Percentiles rank a stretch among this genome's conserved stretches.
Evolutionary conservation across 2,329 filamentous ascomycete species (phyloP).

Genomic region (Aspergillus versicolor): DNA sequence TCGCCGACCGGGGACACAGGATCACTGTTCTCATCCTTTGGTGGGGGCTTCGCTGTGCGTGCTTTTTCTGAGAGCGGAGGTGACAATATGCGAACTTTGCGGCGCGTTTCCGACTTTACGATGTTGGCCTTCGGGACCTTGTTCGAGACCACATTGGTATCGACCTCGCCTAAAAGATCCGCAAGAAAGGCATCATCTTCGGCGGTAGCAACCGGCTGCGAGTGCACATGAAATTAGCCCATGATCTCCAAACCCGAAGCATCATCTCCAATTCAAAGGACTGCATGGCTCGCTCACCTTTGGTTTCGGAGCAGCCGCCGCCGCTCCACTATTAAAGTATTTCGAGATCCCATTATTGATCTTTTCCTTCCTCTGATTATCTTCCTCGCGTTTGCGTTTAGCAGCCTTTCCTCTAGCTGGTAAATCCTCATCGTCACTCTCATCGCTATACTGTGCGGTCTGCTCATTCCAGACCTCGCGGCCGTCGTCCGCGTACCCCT

Average conservation of each 20-base stretch:
- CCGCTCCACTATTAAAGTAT: conserved; percentile 80
- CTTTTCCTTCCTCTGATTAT: conserved; percentile 79
- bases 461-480: conserved; percentile 87
- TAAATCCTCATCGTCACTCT: conserved; percentile 77
- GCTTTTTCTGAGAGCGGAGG: conserved; percentile 62
- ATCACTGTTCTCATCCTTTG: conserved; percentile 44
- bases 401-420: conserved; percentile 61
- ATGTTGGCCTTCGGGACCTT: conserved; percentile 59
- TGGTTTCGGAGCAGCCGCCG: conserved; percentile 64
- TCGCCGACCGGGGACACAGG: conserved; percentile 44
- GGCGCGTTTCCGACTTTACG: conserved; percentile 71
- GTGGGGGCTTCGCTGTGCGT: conserved; percentile 54
- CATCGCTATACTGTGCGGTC: conserved; percentile 52
- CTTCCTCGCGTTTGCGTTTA: conserved; percentile 85
- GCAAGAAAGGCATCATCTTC: conserved; percentile 87
- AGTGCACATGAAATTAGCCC: conserved; percentile 36
- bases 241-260: neutral
- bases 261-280: neutral
- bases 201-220: conserved; percentile 68
- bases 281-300: conserved; percentile 60
- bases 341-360: conserved; percentile 91
- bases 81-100: conserved; percentile 77
- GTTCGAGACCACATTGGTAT: conserved; percentile 67
- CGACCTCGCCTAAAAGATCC: conserved; percentile 81
- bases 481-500: conserved; percentile 94